Percentiles rank a stretch among this genome's conserved stretches.
Evolutionary conservation across 2,329 filamentous ascomycete genomes (phyloP).

Genomic region (Talaromyces funiculosus): DNA sequence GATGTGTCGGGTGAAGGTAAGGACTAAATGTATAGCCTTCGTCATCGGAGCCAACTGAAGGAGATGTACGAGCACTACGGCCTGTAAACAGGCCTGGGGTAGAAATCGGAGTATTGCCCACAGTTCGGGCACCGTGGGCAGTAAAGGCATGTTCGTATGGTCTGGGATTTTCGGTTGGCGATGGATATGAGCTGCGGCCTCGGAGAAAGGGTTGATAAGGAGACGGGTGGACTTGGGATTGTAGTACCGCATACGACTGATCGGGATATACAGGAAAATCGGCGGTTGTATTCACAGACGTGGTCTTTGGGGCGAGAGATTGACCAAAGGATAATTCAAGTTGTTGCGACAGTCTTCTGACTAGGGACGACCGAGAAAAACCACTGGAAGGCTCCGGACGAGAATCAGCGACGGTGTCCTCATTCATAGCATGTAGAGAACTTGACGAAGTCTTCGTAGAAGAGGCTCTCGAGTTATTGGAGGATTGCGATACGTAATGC

Average conservation of each 20-base stretch:
- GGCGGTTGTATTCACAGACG: slow-evolving; percentile 16
- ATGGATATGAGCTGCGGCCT: slow-evolving; percentile 41
- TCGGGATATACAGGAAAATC: slow-evolving; percentile 45
- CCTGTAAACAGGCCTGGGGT: slow-evolving; percentile 44
- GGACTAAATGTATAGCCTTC: slow-evolving; percentile 48
- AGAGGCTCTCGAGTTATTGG: slow-evolving; percentile 29
- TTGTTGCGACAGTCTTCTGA: slow-evolving; percentile 26
- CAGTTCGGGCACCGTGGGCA: slow-evolving; percentile 33
- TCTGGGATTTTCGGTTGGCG: slow-evolving; percentile 25
- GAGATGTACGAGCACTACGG: slow-evolving; percentile 27
- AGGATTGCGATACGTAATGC: slow-evolving; percentile 30
- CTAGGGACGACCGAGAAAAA: slow-evolving; percentile 20
- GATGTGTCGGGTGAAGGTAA: slow-evolving; percentile 65
- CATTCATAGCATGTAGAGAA: slow-evolving; percentile 38
- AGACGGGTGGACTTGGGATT: slow-evolving; percentile 39
- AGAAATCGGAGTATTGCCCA: slow-evolving; percentile 44
- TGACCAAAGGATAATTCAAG: slow-evolving; percentile 14
- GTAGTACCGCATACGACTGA: slow-evolving; percentile 44
- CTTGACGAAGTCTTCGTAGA: slow-evolving; percentile 40
- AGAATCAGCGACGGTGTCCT: slow-evolving; percentile 32
- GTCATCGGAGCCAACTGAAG: slow-evolving; percentile 32
- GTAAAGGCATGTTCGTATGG: slow-evolving; percentile 14
- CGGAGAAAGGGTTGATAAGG: slow-evolving; percentile 33
- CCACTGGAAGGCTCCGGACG: slow-evolving; percentile 27
- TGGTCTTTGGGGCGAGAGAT: slow-evolving; percentile 17